Conservation (phyloP, 1,284 basidiomycete genomes). For the Ceratobasidium sp. region DNA sequence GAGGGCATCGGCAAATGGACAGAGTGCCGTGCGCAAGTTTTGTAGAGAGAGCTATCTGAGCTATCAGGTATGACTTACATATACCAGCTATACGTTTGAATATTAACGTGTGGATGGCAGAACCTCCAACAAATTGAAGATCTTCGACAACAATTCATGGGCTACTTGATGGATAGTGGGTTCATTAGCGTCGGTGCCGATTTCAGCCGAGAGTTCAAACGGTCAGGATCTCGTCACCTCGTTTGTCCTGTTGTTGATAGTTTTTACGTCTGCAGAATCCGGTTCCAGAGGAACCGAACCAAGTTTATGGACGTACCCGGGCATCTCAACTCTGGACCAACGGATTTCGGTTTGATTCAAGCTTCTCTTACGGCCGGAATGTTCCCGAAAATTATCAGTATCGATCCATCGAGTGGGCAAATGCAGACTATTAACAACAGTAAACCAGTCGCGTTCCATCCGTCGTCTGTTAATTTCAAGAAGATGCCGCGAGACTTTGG, state of each 20-base stretch:
- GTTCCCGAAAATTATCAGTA: slow-evolving; percentile 88
- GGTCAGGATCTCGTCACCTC: neutral
- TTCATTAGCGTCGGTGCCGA: slow-evolving; percentile 19
- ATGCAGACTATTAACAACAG: slow-evolving; percentile 91
- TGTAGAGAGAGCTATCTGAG: slow-evolving; percentile 89
- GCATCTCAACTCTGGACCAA: slow-evolving; percentile 58
- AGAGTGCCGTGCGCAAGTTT: slow-evolving; percentile 72
- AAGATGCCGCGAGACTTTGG: slow-evolving; percentile 74
- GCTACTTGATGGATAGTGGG: slow-evolving; percentile 58
- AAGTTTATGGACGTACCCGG: slow-evolving; percentile 48
- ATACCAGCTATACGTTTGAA: neutral
- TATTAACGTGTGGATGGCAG: slow-evolving; percentile 56
- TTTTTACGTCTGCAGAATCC: neutral
- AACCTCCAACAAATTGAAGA: slow-evolving; percentile 98
- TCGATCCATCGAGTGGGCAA: slow-evolving; percentile 68
- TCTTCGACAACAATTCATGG: slow-evolving; percentile 91
- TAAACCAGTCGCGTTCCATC: slow-evolving; percentile 86
- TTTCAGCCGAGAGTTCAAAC: slow-evolving; percentile 33
- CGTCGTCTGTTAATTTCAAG: slow-evolving; percentile 89
- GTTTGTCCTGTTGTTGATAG: neutral
- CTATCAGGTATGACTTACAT: slow-evolving; percentile 68
- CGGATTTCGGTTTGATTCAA: slow-evolving; percentile 88
- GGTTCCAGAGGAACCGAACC: neutral
- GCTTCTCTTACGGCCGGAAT: slow-evolving; percentile 88
- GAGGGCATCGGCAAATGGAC: slow-evolving; percentile 72